phyloP scores from a whole-genome alignment of 108 stramenopile genomes.

The Cyclotella choctawhatcheeana region DNA sequence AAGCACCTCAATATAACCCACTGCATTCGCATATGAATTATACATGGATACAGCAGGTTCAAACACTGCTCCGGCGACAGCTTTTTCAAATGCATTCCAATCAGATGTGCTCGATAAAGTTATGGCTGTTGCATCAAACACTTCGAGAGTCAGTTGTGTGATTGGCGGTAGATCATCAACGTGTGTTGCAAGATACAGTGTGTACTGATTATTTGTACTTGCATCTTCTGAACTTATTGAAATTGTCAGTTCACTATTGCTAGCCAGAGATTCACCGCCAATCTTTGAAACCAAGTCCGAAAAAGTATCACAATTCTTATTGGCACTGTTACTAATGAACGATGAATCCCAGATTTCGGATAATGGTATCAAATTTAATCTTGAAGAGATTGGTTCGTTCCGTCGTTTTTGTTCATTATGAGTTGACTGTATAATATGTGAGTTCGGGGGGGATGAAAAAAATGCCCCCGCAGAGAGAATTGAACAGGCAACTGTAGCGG shows the following conservation, averaged over 20 bases:
- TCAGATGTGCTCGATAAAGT: constrained; percentile 59
- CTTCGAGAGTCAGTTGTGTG: constrained; percentile 67
- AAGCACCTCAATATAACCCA: constrained; percentile 82
- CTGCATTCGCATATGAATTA: constrained; percentile 71
- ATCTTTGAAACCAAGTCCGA: constrained; percentile 28
- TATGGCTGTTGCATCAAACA: constrained; percentile 82
- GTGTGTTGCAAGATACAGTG: constrained; percentile 60
- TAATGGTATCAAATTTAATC: constrained; percentile 35
- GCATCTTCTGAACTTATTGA: background rate
- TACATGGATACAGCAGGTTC: constrained; percentile 71
- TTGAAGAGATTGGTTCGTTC: background rate
- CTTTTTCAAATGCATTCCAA: constrained; percentile 65
- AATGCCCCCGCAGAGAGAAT: no score
- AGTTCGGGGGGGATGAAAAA: no score
- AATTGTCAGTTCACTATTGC: constrained; percentile 19
- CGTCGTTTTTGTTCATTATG: no score
- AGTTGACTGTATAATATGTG: no score
- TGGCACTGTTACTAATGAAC: background rate
- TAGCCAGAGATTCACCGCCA: constrained; percentile 31
- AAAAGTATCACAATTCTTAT: constrained; percentile 20
- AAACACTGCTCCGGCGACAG: constrained; percentile 59
- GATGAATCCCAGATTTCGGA: constrained; percentile 45
- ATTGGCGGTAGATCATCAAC: constrained; percentile 77
- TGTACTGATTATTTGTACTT: constrained; percentile 30
- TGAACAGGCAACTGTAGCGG: no score